Percentiles rank a stretch among this genome's conserved stretches.
phyloP scores from a whole-genome alignment of 495 filamentous ascomycete species.

The Penicillium turbatum region DNA sequence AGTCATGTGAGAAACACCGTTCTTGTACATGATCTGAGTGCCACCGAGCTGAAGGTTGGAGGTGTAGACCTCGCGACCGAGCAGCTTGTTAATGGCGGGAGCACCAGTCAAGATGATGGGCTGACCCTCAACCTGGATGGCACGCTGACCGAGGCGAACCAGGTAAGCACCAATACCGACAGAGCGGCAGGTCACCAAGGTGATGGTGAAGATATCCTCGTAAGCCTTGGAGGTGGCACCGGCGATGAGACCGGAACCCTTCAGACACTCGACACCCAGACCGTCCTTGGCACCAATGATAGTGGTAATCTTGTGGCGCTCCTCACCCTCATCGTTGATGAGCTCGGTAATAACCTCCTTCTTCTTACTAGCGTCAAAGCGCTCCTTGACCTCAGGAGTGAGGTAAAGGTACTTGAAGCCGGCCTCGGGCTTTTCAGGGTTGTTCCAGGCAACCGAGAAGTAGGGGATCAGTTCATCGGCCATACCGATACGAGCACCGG shows the following conservation, averaged over 20 bases:
- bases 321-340: conserved; percentile 80
- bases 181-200: conserved; percentile 93
- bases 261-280: conserved; percentile 94
- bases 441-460: conserved; percentile 96
- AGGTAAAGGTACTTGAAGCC: conserved; percentile 99
- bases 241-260: conserved; percentile 95
- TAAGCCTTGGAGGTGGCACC: conserved; percentile 96
- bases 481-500: conserved; percentile 96
- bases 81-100: conserved; percentile 94
- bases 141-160: conserved; percentile 93
- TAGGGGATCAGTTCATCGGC: conserved; percentile 95
- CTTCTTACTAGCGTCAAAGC: conserved; percentile 77
- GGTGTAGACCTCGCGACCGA: conserved; percentile 97
- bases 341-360: conserved; percentile 86
- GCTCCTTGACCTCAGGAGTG: conserved; percentile 77
- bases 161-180: conserved; percentile 98
- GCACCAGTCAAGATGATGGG: conserved; percentile 98
- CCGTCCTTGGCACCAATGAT: conserved; percentile 94
- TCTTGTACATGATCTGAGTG: conserved; percentile 99
- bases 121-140: conserved; percentile 98
- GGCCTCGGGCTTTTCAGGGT: conserved; percentile 72
- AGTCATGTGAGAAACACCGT: conserved; percentile 98
- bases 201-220: conserved; percentile 98
- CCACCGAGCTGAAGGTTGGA: conserved; percentile 98
- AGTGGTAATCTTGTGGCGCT: conserved; percentile 89